These are phyloP conservation scores for Exserohilum rostratum DNA, from an alignment of 2,329 filamentous ascomycete genomes.

Conservation along the genomic window DNA sequence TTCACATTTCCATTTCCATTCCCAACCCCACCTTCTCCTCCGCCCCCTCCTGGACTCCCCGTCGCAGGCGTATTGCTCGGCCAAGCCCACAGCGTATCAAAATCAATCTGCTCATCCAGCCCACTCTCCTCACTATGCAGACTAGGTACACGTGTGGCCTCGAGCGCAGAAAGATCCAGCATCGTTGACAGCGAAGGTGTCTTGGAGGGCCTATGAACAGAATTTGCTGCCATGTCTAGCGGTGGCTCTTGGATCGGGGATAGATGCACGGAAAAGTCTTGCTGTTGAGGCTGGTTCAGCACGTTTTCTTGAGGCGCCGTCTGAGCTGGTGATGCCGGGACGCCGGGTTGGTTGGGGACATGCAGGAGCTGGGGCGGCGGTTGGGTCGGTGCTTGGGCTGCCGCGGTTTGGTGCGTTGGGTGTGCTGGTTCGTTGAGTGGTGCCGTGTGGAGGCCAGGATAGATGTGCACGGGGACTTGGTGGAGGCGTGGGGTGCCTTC, in stretches of 20 bases:
- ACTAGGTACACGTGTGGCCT: slow-evolving; percentile 40
- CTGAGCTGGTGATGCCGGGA: background rate
- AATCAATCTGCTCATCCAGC: slow-evolving; percentile 50
- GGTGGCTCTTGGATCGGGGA: slow-evolving; percentile 37
- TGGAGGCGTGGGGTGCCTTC: slow-evolving; percentile 34
- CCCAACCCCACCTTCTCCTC: slow-evolving; percentile 4
- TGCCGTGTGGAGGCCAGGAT: slow-evolving; percentile 43
- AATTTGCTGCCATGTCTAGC: slow-evolving; percentile 9
- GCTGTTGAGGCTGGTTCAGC: slow-evolving; percentile 11
- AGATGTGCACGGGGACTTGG: slow-evolving; percentile 45
- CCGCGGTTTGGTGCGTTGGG: background rate
- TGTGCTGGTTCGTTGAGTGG: slow-evolving; percentile 28
- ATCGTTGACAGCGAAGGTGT: slow-evolving; percentile 42
- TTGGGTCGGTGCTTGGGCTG: background rate
- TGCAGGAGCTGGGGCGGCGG: slow-evolving; percentile 2
- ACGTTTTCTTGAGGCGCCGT: slow-evolving; percentile 2
- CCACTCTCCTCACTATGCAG: slow-evolving; percentile 43
- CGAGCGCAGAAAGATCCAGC: slow-evolving; percentile 47
- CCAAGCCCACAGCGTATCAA: slow-evolving; percentile 52
- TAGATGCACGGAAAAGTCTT: slow-evolving; percentile 38
- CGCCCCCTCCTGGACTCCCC: slow-evolving; percentile 31
- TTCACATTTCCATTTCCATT: background rate
- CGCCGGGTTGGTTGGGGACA: background rate
- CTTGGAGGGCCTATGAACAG: slow-evolving; percentile 21
- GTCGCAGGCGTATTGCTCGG: slow-evolving; percentile 44